Percentiles rank a stretch among this genome's conserved stretches.
Evolutionary conservation across 2,329 filamentous ascomycete genomes (phyloP).

Genomic region (Coniella lustricola): DNA sequence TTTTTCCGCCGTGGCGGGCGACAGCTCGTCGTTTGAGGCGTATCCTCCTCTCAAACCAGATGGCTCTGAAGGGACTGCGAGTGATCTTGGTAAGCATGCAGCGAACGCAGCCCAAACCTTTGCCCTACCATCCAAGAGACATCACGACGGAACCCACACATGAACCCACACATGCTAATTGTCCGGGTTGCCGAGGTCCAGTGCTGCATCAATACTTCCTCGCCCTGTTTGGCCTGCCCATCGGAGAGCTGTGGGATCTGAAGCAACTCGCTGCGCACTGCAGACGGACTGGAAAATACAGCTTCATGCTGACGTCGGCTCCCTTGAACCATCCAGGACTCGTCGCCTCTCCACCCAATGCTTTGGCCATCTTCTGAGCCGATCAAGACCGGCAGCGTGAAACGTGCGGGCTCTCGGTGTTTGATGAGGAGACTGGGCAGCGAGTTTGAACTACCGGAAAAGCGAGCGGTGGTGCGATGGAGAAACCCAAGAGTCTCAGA

Average conservation of each 20-base stretch:
- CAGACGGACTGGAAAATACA: constrained; percentile 44
- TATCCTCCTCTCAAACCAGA: constrained; percentile 46
- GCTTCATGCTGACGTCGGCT: constrained; percentile 54
- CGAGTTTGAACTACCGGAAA: too few species aligned
- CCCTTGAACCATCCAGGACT: constrained; percentile 52
- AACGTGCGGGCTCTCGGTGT: too few species aligned
- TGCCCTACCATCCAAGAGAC: too few species aligned
- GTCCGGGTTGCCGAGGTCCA: constrained; percentile 16
- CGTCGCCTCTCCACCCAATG: constrained; percentile 41
- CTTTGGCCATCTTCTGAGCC: constrained; percentile 37
- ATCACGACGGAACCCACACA: too few species aligned
- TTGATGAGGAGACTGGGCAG: too few species aligned
- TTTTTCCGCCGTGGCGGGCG: constrained; percentile 59
- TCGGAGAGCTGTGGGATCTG: constrained; percentile 51
- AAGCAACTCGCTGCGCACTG: constrained; percentile 46
- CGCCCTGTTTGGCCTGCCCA: constrained; percentile 43
- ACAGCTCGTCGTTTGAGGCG: constrained; percentile 57
- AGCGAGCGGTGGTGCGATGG: too few species aligned
- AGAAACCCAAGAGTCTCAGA: too few species aligned
- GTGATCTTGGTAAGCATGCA: constrained; percentile 31
- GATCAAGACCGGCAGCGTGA: background rate
- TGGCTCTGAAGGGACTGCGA: constrained; percentile 25
- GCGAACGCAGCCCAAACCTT: background rate
- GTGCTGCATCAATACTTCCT: constrained; percentile 43
- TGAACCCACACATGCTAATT: background rate